Evolutionary conservation across 169 alveolate genomes (phyloP).

Genomic region (Theileria annulata): DNA sequence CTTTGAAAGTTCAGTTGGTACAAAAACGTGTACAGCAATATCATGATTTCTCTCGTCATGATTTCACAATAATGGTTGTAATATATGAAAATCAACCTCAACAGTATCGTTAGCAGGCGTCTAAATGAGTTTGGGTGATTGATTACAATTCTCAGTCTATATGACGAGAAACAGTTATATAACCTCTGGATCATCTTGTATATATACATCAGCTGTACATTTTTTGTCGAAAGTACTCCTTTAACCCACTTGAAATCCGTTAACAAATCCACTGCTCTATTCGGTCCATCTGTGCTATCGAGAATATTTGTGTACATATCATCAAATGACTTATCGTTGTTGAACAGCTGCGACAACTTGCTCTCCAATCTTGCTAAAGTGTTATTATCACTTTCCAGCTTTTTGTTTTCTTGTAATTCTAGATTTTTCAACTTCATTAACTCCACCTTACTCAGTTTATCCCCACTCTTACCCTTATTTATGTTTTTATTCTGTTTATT

Average conservation of each 20-base stretch:
- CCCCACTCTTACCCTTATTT: constrained; percentile 18
- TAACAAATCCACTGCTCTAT: constrained; percentile 52
- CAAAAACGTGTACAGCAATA: constrained; percentile 42
- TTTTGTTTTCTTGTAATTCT: constrained; percentile 45
- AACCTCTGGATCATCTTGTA: constrained; percentile 35
- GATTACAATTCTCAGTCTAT: constrained; percentile 30
- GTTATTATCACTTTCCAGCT: constrained; percentile 41
- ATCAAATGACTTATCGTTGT: constrained; percentile 44
- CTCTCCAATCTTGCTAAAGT: constrained; percentile 28
- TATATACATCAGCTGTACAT: constrained; percentile 38
- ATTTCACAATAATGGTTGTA: constrained; percentile 36
- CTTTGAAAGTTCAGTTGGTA: constrained; percentile 23
- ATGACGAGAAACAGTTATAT: constrained; percentile 35
- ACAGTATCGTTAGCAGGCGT: constrained; percentile 28
- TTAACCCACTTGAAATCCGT: constrained; percentile 66
- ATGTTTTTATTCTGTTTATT: constrained; percentile 40
- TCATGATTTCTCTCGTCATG: constrained; percentile 19
- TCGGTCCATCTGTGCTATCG: constrained; percentile 59
- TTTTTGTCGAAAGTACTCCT: constrained; percentile 35
- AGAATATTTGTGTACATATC: constrained; percentile 49
- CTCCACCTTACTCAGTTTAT: constrained; percentile 57
- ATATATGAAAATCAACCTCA: constrained; percentile 39
- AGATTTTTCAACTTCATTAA: constrained; percentile 35
- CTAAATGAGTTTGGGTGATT: constrained; percentile 34
- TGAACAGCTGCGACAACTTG: constrained; percentile 29